Evolutionary conservation across 2,329 filamentous ascomycete genomes (phyloP), one percentile per base, ranked within the genome.

Genomic region (Bipolaris cookei): DNA sequence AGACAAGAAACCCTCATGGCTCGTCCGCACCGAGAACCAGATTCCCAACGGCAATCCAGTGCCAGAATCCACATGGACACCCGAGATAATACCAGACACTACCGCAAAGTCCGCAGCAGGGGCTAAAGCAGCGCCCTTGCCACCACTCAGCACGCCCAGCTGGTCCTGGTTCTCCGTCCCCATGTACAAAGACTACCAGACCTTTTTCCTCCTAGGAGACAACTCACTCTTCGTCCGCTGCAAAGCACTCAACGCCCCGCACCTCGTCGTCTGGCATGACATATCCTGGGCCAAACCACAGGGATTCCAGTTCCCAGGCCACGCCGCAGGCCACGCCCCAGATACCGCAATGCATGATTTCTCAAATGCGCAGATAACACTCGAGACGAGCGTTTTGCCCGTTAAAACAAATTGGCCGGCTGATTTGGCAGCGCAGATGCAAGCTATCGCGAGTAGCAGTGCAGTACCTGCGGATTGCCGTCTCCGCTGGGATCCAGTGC

Each of bases 81-180:
- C 16, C 11, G 14, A 4, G 2, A 21, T 51, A 2, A 4, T 16
- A 4, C 46, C 55, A 37, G 3, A 14, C 3, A 28, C 2, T 3
- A 6, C 11, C 20, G 20, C 14, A 7, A 10, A 25, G 10, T 6
- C 14, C 10, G n/a, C 16, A 14, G n/a, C 21, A 4, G 11, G 0
- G 2, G 20, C n/a, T 3, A 34, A 4, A 4, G 25, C 25, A 4
- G 25, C 25, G 25, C 25, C 7, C 7, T 10, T 35, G 16, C 16
- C n/a, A 20, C 14, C n/a, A 8, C 23, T 6, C 1, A 4, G 13
- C 2, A 28, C 38, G 14, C 61, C 61, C 6, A 32, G 39, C 2
- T 64, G 61, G 61, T 57, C 49, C 1, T 58, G 51, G 48, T 62
- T 64, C 48, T 25, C 37, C 1, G 20, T 54, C 7, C 56, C 56